These are phyloP conservation scores for Lyophyllum shimeji DNA, from an alignment of 768 basidiomycete species.

Conservation along the genomic window DNA sequence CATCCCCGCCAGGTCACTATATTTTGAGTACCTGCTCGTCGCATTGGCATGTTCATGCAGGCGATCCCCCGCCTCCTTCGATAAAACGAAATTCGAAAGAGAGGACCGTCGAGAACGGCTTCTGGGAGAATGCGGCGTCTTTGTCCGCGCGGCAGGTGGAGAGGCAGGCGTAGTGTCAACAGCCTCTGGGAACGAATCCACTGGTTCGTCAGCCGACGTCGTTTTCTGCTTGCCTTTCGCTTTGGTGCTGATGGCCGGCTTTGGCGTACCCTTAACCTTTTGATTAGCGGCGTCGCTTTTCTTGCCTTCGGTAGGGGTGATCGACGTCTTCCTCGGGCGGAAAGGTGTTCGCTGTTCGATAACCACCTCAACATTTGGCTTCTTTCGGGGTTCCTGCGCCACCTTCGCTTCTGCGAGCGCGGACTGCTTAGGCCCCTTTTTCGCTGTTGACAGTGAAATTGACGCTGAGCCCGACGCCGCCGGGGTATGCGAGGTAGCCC, in stretches of 20 bases:
- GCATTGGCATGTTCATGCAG: not conserved
- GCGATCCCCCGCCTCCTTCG: not conserved
- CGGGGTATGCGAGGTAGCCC: not conserved
- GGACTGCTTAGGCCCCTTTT: not conserved
- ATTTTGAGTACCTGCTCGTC: slow-evolving; percentile 4
- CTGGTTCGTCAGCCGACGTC: slow-evolving; percentile 1
- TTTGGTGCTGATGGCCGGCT: not conserved
- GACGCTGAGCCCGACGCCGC: not conserved
- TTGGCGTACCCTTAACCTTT: not conserved
- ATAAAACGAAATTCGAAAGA: not conserved
- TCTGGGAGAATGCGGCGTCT: not conserved
- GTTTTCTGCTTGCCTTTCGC: slow-evolving; percentile 18
- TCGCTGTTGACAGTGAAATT: not conserved
- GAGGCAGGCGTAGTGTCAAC: slow-evolving; percentile 19
- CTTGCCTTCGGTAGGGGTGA: not conserved
- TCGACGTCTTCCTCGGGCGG: not conserved
- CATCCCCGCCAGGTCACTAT: not conserved
- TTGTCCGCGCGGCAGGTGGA: slow-evolving; percentile 3
- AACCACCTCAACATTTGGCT: slow-evolving; percentile 15
- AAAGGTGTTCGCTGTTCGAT: slow-evolving; percentile 10
- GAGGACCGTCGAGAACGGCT: not conserved
- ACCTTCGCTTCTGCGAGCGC: not conserved
- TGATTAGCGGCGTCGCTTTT: not conserved
- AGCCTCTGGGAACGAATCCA: slow-evolving; percentile 12
- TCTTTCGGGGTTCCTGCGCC: not conserved